Evolutionary conservation across 164 flowering plant species (phyloP).

Genomic region (Macadamia tetraphylla): DNA sequence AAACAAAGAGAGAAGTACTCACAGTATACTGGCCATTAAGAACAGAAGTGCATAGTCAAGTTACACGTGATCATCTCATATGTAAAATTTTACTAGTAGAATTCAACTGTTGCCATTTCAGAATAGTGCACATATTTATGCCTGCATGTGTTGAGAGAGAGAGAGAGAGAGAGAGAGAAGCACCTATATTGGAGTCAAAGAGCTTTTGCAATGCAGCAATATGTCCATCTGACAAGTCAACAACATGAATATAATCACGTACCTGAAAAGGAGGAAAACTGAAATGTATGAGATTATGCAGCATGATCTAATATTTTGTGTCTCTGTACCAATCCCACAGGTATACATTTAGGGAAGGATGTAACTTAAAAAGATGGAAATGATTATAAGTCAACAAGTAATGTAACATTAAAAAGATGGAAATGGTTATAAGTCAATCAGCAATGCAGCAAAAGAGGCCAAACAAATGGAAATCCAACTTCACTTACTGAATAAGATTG

Average conservation of each 20-base stretch:
- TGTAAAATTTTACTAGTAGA: no score
- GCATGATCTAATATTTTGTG: background rate
- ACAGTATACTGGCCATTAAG: no score
- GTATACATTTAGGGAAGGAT: background rate
- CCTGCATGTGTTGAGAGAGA: no score
- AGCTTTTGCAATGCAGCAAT: conserved; percentile 78
- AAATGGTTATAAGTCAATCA: no score
- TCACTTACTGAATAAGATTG: no score
- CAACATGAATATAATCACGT: conserved; percentile 92
- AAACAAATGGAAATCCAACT: no score
- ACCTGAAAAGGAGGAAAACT: conserved; percentile 42
- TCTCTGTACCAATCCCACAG: background rate
- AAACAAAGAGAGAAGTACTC: no score
- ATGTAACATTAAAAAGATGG: background rate
- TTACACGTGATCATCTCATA: no score
- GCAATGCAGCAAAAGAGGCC: background rate
- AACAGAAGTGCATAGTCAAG: no score
- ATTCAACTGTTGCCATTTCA: no score
- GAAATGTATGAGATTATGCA: background rate
- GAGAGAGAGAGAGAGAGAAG: background rate
- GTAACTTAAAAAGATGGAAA: background rate
- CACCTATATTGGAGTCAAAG: conserved; percentile 58
- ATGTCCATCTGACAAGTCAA: conserved; percentile 90
- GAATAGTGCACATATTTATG: no score
- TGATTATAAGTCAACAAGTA: no score